phyloP scores from a whole-genome alignment of 2,329 filamentous ascomycete species.

The Diaporthe sp. region DNA sequence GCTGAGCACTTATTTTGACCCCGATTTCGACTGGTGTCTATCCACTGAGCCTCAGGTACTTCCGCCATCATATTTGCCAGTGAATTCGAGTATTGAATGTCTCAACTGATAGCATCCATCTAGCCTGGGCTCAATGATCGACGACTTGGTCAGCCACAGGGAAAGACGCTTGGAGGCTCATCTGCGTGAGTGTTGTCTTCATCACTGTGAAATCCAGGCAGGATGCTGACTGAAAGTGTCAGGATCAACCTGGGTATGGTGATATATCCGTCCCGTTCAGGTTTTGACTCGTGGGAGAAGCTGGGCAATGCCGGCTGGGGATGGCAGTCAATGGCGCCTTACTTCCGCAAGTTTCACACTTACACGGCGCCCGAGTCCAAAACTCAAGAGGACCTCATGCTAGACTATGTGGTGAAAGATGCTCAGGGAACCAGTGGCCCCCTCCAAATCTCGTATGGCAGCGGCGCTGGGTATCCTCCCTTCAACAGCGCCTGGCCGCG shows the following conservation, averaged over 20 bases:
- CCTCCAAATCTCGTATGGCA: constrained; percentile 51
- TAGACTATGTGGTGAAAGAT: constrained; percentile 48
- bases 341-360: constrained; percentile 52
- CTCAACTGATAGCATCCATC: neutral
- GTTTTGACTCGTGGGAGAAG: constrained; percentile 48
- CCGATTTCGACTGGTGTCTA: constrained; percentile 58
- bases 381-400: constrained; percentile 47
- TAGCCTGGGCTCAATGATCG: constrained; percentile 25
- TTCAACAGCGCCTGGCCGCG: constrained; percentile 54
- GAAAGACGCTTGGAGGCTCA: constrained; percentile 32
- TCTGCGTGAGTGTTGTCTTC: constrained; percentile 19
- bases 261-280: constrained; percentile 46
- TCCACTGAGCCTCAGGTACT: constrained; percentile 50
- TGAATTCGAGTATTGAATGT: too few species aligned
- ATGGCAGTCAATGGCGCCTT: constrained; percentile 48
- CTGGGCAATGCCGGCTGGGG: constrained; percentile 48
- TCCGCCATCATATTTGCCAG: constrained; percentile 32
- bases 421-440: constrained; percentile 50
- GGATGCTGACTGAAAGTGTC: neutral
- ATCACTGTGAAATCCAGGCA: too few species aligned
- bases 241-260: constrained; percentile 48
- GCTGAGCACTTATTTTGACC: constrained; percentile 50
- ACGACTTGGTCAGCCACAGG: constrained; percentile 21
- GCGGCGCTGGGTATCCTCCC: constrained; percentile 49
- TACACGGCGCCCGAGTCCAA: constrained; percentile 47